A percentile compares a stretch with the other conserved stretches of the same genome.
Conservation (phyloP, 2,329 filamentous ascomycete genomes). For the Chrysoporthe deuterocubensis region DNA sequence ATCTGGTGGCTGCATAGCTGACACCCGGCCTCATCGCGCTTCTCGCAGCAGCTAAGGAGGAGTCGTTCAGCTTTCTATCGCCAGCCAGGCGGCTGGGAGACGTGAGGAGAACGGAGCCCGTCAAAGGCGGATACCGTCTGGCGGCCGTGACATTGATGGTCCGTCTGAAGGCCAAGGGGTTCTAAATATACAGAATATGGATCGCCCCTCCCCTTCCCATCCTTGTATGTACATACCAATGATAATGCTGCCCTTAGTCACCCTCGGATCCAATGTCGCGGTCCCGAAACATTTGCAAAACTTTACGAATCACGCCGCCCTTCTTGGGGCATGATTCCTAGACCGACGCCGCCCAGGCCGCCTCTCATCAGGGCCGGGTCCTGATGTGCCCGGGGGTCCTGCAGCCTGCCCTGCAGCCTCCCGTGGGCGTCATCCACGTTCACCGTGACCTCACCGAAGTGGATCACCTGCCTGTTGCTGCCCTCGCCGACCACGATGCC, state of each 20-base stretch:
- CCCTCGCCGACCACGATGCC: conserved; percentile 34
- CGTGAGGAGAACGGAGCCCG: too few relatives aligned
- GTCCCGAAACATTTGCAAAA: background rate
- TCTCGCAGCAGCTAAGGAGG: too few relatives aligned
- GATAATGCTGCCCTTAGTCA: background rate
- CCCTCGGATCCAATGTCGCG: background rate
- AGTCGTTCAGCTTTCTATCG: too few relatives aligned
- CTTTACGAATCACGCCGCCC: background rate
- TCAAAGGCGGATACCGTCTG: too few relatives aligned
- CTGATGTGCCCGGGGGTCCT: background rate
- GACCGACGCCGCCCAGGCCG: conserved; percentile 12
- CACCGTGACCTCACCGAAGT: conserved; percentile 10
- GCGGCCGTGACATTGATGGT: too few relatives aligned
- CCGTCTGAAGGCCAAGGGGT: too few relatives aligned
- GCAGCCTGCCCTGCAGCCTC: conserved; percentile 22
- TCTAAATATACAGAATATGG: too few relatives aligned
- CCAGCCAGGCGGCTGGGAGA: too few relatives aligned
- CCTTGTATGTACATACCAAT: too few relatives aligned
- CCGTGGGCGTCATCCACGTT: conserved; percentile 1
- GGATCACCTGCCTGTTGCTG: conserved; percentile 13
- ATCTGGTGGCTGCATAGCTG: too few relatives aligned
- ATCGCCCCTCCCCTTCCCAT: too few relatives aligned
- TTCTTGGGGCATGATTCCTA: conserved; percentile 23
- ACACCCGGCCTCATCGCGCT: too few relatives aligned
- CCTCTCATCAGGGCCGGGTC: conserved; percentile 9